phyloP scores from a whole-genome alignment of 345 rosid species.

The Populus deltoides region DNA sequence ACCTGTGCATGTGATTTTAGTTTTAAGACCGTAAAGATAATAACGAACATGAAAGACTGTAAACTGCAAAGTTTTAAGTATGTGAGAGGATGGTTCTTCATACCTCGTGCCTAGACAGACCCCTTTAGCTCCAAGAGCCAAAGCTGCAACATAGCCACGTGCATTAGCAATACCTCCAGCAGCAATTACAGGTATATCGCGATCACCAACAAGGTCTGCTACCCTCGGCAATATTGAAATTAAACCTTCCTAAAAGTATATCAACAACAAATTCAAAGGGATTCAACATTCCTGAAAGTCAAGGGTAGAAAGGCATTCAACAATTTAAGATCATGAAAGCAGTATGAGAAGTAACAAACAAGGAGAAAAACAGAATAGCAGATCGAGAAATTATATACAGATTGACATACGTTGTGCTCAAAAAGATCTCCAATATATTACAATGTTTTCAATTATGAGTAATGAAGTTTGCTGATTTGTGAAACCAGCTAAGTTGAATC shows the following conservation, averaged over 20 bases:
- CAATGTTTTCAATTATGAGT: too few species aligned
- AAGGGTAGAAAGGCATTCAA: background rate
- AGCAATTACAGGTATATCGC: slow-evolving; percentile 71
- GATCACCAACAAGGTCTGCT: slow-evolving; percentile 58
- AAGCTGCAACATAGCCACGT: slow-evolving; percentile 84
- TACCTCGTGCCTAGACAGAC: slow-evolving; percentile 88
- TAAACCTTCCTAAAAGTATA: slow-evolving; percentile 50
- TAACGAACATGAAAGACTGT: too few species aligned
- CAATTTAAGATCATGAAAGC: background rate
- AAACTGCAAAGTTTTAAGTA: too few species aligned
- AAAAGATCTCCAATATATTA: too few species aligned
- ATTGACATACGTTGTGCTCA: too few species aligned
- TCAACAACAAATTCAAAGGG: background rate
- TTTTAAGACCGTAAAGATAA: too few species aligned
- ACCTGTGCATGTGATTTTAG: slow-evolving; percentile 37
- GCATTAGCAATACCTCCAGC: slow-evolving; percentile 79
- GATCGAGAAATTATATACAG: too few species aligned
- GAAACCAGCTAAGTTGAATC: too few species aligned
- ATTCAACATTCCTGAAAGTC: background rate
- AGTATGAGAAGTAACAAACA: background rate
- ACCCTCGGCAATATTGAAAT: slow-evolving; percentile 75
- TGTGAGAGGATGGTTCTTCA: background rate
- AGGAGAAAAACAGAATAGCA: background rate
- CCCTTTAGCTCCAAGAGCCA: slow-evolving; percentile 87
- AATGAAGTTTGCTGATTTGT: too few species aligned